Percentiles rank a stretch among this genome's conserved stretches.
Conservation (phyloP, 2,329 filamentous ascomycete genomes). For the Coniochaeta pulveracea region DNA sequence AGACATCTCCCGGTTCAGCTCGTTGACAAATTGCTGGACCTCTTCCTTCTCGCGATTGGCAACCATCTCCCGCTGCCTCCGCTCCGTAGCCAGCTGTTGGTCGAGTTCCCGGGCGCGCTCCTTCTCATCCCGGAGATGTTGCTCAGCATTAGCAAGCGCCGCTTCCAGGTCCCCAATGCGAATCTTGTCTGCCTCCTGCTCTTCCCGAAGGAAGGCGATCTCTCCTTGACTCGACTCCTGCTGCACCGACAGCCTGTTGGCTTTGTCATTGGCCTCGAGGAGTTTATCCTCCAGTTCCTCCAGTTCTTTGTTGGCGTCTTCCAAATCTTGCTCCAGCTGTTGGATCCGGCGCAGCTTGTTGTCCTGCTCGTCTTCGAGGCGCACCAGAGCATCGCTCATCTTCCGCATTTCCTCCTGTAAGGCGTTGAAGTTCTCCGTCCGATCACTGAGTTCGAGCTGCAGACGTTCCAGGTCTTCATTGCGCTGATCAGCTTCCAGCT, state of each 20-base stretch:
- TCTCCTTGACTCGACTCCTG: constrained; percentile 88
- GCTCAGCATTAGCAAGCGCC: constrained; percentile 66
- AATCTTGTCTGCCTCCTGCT: constrained; percentile 96
- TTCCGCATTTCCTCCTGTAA: constrained; percentile 88
- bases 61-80: constrained; percentile 76
- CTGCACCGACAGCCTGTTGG: constrained; percentile 77
- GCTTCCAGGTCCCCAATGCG: constrained; percentile 91
- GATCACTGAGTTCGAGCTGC: constrained; percentile 60
- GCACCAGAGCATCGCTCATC: constrained; percentile 75
- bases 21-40: constrained; percentile 84
- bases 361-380: constrained; percentile 82
- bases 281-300: constrained; percentile 77
- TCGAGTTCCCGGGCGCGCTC: constrained; percentile 65
- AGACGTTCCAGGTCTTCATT: constrained; percentile 59
- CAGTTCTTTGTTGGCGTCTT: constrained; percentile 76
- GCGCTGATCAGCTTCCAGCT: constrained; percentile 63
- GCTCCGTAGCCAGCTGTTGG: constrained; percentile 65
- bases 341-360: constrained; percentile 69
- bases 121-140: constrained; percentile 72
- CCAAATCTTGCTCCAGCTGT: constrained; percentile 70
- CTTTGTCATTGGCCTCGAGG: constrained; percentile 76
- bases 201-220: constrained; percentile 88
- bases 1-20: constrained; percentile 76
- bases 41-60: constrained; percentile 88
- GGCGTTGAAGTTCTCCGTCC: constrained; percentile 80